Evolutionary conservation across 2,329 filamentous ascomycete genomes (phyloP), one percentile per base, ranked within the genome.

Genomic region (Colletotrichum sp.): DNA sequence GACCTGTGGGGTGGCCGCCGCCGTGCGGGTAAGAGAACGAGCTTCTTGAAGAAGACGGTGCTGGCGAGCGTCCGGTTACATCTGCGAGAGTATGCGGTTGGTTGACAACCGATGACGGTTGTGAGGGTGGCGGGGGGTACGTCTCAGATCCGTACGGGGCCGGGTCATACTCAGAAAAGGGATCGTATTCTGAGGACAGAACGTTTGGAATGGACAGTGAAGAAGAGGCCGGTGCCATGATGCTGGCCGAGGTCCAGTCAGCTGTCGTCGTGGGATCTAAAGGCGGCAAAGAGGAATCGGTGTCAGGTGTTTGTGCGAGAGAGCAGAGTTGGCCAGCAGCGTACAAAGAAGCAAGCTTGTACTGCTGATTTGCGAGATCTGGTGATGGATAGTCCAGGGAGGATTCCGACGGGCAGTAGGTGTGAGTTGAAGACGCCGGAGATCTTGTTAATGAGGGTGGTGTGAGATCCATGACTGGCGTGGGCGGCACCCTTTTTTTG

Each of bases 161-260:
- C 71, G 84, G 79, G 43, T 87, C 85, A 79, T 90, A 91, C 72
- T 84, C 83, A 76, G 85, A 84, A 79, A 90, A 92, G 34, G 86
- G 81, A 78, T 89, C 87, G 80, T 91, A 92, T 61, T 90, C 89
- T 43, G 86, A 81, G 39, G 88, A 84, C 72, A 90, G 81, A 34
- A 89, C 84, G 78, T 85, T 88, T 69, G 88, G 85, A 76, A 87
- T 84, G 71, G 84, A 82, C 61, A 87, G 81, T 5, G 86, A 84
- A 3, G 85, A 85, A 52, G 86, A 82, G 24, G 83, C 79, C 30
- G 86, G 81, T 30, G 87, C 85, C 74, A 88, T 82, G 57, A 85
- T 79, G 39, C 83, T 79, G 28, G 85, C 79, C 43, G 84, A 85
- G 77, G 80, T 82, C 89, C 89, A 90, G 63, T 85, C 84, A 63